phyloP scores from a whole-genome alignment of 768 basidiomycete species.

The Trametes cinnabarina region DNA sequence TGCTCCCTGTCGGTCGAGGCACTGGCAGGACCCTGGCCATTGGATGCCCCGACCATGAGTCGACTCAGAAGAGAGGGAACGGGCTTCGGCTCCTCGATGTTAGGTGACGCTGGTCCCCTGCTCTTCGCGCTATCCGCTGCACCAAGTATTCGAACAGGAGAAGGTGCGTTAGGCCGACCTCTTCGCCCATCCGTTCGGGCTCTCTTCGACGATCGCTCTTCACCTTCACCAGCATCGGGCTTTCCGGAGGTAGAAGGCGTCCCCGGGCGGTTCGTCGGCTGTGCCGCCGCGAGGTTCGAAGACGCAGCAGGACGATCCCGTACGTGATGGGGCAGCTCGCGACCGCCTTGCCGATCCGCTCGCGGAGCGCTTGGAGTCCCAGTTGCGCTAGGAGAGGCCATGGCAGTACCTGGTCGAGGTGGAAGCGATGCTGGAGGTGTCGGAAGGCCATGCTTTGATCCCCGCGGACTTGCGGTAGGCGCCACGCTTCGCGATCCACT shows the following conservation, averaged over 20 bases:
- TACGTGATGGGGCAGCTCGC: conserved; percentile 2
- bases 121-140: conserved; percentile 1
- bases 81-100: background rate
- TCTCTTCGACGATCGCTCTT: conserved; percentile 8
- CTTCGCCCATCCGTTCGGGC: conserved; percentile 3
- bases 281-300: background rate
- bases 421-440: conserved; percentile 3
- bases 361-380: background rate
- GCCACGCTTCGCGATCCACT: background rate
- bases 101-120: background rate
- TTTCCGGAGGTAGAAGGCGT: background rate
- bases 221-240: background rate
- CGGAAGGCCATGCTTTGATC: background rate
- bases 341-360: conserved; percentile 6
- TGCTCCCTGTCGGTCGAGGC: conserved; percentile 4
- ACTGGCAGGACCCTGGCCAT: background rate
- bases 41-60: conserved; percentile 7
- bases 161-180: background rate
- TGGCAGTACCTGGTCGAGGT: background rate
- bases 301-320: background rate
- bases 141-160: background rate
- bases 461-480: background rate
- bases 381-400: background rate
- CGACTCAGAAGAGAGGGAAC: conserved; percentile 28
- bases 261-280: background rate